Evolutionary conservation across 2,329 filamentous ascomycete genomes (phyloP), one percentile per base, ranked within the genome.

Genomic region (Cryphonectria japonica): DNA sequence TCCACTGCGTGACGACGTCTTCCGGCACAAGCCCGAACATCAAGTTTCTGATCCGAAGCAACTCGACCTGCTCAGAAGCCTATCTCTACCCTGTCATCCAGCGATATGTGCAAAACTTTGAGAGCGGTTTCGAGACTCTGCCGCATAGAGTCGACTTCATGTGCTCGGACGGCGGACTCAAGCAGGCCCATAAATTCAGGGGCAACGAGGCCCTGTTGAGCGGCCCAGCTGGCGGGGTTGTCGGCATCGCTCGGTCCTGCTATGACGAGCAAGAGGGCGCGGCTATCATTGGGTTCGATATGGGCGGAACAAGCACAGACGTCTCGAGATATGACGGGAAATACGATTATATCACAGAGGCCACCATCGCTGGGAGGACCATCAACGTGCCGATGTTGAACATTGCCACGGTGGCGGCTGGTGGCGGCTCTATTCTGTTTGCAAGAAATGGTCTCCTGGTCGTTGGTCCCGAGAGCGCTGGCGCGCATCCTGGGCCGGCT

Each of bases 331-430:
- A 91, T 75, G 88, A 88, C 6, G 91, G 91, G 14, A 84, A 88
- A 57, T 89, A 92, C 73, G 91, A 93, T 69, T 90, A 93, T 75
- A 89, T 93, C 16, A 92, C 92, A 69, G 90, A 92, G 74, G 91
- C 89, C 1, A 92, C 90, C 0, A 89, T 91, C 4, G 90, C 91
- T 0, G 89, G 91, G 37, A 88, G 93, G 0, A 91, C 90, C 0
- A 92, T 93, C 16, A 90, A 92, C 72, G 90, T 88, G 1, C 91
- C 91, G 0, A 91, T 93, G 75, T 83, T 93, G 1, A 91, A 93
- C 75, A 93, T 93, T 79, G 92, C 92, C 78, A 93, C 91, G 0
- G 91, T 93, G 2, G 83, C 83, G 9, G 84, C 84, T 26, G 83
- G 83, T 3, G 85, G 85, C 52, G 85, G 85, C 8, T 84, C 82